Conservation (phyloP, 2,329 filamentous ascomycete species). For the Trichoderma semiorbis region DNA sequence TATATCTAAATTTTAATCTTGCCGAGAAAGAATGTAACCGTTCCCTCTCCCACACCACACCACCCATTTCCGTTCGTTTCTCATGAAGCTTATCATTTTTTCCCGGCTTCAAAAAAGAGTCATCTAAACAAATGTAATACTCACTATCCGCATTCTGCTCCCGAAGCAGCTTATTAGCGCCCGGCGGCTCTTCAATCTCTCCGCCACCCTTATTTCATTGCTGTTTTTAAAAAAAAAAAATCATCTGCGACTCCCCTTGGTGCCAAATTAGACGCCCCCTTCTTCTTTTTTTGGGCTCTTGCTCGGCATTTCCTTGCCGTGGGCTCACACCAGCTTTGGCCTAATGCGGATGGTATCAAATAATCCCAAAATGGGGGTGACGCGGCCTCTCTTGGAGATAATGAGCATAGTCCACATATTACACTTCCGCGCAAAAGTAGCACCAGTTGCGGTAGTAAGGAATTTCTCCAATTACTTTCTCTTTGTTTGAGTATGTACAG, state of each 20-base stretch:
- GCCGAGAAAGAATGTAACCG: background rate
- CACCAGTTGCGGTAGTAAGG: background rate
- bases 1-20: background rate
- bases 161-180: background rate
- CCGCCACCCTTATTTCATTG: background rate
- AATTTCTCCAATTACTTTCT: background rate
- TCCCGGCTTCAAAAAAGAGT: background rate
- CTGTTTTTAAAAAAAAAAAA: background rate
- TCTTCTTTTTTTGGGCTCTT: background rate
- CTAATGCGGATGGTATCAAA: conserved; percentile 11
- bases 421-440: background rate
- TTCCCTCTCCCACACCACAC: background rate
- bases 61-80: background rate
- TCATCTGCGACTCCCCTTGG: background rate
- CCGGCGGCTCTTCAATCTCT: background rate
- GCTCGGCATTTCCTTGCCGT: conserved; percentile 14
- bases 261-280: background rate
- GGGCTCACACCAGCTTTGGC: background rate
- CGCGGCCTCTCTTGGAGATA: conserved; percentile 1
- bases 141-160: background rate
- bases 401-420: background rate
- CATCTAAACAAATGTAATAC: background rate
- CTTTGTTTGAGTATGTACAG: background rate
- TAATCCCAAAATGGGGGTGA: conserved; percentile 2
- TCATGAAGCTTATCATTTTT: background rate